A percentile compares a stretch with the other conserved stretches of the same genome.
Conservation (phyloP, 805 yeast genomes). For the Isabelozyma heimii region DNA sequence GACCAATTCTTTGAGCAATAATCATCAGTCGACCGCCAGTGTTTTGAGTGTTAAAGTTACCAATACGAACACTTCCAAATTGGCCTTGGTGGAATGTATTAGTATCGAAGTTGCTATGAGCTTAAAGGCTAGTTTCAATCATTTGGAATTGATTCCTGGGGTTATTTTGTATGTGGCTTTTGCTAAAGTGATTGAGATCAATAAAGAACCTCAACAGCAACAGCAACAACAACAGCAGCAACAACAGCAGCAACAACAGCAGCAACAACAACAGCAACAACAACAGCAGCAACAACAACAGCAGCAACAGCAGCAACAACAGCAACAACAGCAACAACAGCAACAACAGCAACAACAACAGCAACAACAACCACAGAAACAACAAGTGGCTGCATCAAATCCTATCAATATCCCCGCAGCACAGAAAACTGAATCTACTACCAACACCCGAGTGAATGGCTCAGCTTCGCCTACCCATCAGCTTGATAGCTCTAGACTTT, state of each 20-base stretch:
- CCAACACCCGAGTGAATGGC: background rate
- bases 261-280: slow-evolving; percentile 14
- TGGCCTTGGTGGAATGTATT: slow-evolving; percentile 65
- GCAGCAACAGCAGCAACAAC: slow-evolving; percentile 4
- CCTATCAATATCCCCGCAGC: background rate
- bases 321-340: slow-evolving; percentile 3
- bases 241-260: slow-evolving; percentile 2
- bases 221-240: slow-evolving; percentile 15
- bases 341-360: background rate
- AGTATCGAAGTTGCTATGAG: slow-evolving; percentile 72
- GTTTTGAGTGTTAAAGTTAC: slow-evolving; percentile 17
- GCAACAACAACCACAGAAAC: slow-evolving; percentile 3
- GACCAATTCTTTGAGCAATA: slow-evolving; percentile 17
- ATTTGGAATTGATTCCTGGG: slow-evolving; percentile 80
- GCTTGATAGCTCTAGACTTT: slow-evolving; percentile 5
- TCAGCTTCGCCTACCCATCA: slow-evolving; percentile 2
- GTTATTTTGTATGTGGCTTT: slow-evolving; percentile 74
- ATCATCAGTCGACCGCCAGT: slow-evolving; percentile 10
- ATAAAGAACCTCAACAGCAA: slow-evolving; percentile 1
- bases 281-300: slow-evolving; percentile 24
- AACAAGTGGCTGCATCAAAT: background rate
- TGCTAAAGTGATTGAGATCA: slow-evolving; percentile 60
- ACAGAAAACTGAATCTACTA: background rate
- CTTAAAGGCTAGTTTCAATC: slow-evolving; percentile 76
- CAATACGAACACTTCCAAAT: slow-evolving; percentile 16